These are phyloP conservation scores for Noccaea bulbosa DNA, from an alignment of 345 rosid genomes.

Conservation along the genomic window DNA sequence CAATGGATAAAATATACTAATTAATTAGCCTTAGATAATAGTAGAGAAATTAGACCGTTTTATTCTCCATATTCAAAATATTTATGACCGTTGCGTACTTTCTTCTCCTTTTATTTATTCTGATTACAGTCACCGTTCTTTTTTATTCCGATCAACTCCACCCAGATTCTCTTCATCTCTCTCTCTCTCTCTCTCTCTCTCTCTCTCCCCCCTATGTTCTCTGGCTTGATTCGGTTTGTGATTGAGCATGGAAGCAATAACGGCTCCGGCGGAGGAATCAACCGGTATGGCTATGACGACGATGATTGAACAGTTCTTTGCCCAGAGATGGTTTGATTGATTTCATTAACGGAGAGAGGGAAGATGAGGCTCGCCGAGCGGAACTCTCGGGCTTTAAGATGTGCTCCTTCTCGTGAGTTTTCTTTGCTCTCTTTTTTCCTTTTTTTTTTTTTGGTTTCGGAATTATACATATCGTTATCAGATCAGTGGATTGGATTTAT, in stretches of 20 bases:
- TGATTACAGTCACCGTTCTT: accelerated
- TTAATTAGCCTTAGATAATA: no score
- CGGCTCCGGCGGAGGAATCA: slow-evolving; percentile 37
- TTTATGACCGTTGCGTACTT: no score
- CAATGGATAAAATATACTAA: no score
- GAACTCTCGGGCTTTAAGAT: slow-evolving; percentile 69
- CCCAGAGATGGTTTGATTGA: slow-evolving; percentile 77
- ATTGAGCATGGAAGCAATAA: slow-evolving; percentile 20
- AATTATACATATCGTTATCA: neutral
- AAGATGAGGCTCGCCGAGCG: slow-evolving; percentile 63
- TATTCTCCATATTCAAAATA: no score
- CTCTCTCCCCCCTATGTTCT: slow-evolving; percentile 4
- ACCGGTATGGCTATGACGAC: slow-evolving; percentile 10
- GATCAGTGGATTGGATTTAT: slow-evolving; percentile 21
- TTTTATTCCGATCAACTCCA: no score
- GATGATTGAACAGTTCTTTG: slow-evolving; percentile 77
- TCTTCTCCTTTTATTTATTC: no score
- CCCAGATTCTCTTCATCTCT: no score
- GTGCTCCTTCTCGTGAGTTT: slow-evolving; percentile 92
- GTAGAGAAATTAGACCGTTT: no score
- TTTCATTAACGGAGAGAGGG: slow-evolving; percentile 57
- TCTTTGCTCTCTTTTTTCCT: slow-evolving; percentile 5
- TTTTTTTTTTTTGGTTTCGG: neutral
- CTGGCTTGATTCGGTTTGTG: neutral
- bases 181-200: neutral